Evolutionary conservation across 225 moss, liverwort and hornwort species (phyloP), one percentile per base, ranked within the genome.

Genomic region (Physcomitrellopsis africana): DNA sequence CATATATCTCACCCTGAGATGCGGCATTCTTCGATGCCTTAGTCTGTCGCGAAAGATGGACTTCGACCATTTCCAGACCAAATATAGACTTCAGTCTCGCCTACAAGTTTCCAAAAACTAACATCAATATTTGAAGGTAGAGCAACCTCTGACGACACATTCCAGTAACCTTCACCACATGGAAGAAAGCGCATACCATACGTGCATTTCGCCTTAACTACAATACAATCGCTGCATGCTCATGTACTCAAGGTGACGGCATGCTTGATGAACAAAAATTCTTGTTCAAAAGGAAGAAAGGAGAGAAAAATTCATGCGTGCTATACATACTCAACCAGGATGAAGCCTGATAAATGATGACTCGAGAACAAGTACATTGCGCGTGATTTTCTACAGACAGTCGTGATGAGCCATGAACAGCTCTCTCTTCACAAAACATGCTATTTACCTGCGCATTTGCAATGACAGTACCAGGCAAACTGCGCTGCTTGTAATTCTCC

Each of bases 51-150:
- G 81, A 46, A 43, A 83, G 72, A 55, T 80, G 73, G 52, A 83
- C 79, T 70, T 93, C 99, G 64, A 92, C 89, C 92, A 99, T 90
- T 53, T 99, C 90, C 54, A 95, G 63, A 22, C 99, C 99, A 66
- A 99, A 95, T 1, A 76, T 81, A 2, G 83, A 48, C 16, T 64
- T 82, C 69, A 99, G 23, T 77, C 85, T 90, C 3, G 49, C 48
- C 89, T 89, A 76, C 62, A 81, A 12, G 61, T 68, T 48, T 63
- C 23, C 24, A 66, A 67, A 9, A 55, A 17, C 20, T 47, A 47
- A 20, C 55, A 51, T 70, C 37, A 64, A 41, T 60, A 54, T 41
- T 27, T 63, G 24, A 37, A 62, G 43, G 11, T 52, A 73, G 32
- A 46, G 19, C 66, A 9, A 76, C 10, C 54, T 68, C 41, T 53